A percentile compares a stretch with the other conserved stretches of the same genome.
Evolutionary conservation across 2,329 filamentous ascomycete species (phyloP).

Genomic region (Westerdykella aurantiaca): DNA sequence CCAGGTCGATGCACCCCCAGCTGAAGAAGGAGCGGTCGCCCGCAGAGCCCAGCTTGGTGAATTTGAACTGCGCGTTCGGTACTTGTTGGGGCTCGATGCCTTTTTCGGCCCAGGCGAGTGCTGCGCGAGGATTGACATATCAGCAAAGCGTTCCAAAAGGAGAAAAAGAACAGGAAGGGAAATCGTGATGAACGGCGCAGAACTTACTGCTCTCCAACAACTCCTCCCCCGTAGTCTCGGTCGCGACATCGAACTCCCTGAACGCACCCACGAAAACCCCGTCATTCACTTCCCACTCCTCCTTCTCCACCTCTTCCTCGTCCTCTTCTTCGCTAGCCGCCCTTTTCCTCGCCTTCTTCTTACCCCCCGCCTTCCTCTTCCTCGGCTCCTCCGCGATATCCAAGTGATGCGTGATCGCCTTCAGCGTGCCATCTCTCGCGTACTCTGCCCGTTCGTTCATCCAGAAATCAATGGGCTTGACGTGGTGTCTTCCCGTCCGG

Average conservation of each 20-base stretch:
- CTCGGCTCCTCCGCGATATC: slow-evolving; percentile 43
- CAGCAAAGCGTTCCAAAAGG: slow-evolving; percentile 5
- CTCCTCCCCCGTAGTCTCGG: slow-evolving; percentile 53
- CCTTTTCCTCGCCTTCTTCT: slow-evolving; percentile 28
- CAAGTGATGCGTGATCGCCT: slow-evolving; percentile 71
- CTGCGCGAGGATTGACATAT: slow-evolving; percentile 33
- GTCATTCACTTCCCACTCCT: slow-evolving; percentile 66
- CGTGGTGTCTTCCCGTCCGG: slow-evolving; percentile 71
- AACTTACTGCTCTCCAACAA: slow-evolving; percentile 39
- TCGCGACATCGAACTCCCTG: slow-evolving; percentile 57
- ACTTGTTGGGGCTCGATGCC: slow-evolving; percentile 55
- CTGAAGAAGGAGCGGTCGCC: slow-evolving; percentile 75
- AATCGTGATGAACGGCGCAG: slow-evolving; percentile 1
- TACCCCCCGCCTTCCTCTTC: slow-evolving; percentile 30
- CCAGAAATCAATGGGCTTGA: slow-evolving; percentile 79
- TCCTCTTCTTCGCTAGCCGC: slow-evolving; percentile 48
- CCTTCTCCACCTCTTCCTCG: slow-evolving; percentile 51
- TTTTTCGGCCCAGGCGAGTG: slow-evolving; percentile 55
- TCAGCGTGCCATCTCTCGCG: slow-evolving; percentile 62
- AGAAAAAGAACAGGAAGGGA: slow-evolving; percentile 3
- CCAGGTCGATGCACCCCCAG: slow-evolving; percentile 82
- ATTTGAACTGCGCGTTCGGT: slow-evolving; percentile 67
- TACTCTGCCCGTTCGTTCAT: slow-evolving; percentile 73
- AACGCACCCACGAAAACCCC: slow-evolving; percentile 61
- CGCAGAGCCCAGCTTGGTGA: slow-evolving; percentile 68